Conservation (phyloP, 768 basidiomycete genomes). For the Suillus subalutaceus region DNA sequence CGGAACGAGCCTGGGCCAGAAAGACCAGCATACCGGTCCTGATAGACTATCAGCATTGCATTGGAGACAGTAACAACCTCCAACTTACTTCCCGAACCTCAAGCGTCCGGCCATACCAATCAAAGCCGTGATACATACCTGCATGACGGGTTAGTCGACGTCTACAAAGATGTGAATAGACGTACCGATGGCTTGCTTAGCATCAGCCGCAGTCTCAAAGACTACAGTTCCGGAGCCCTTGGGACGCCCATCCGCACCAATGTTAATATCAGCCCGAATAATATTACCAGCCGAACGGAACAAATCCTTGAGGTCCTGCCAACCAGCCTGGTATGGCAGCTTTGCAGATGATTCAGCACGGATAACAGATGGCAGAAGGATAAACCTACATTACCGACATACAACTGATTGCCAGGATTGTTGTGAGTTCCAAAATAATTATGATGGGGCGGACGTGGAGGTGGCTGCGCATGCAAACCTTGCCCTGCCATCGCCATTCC, state of each 20-base stretch:
- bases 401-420: constrained; percentile 87
- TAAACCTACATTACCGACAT: constrained; percentile 81
- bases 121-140: constrained; percentile 98
- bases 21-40: constrained; percentile 90
- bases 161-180: constrained; percentile 17
- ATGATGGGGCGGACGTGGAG: constrained; percentile 81
- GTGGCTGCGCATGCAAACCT: constrained; percentile 76
- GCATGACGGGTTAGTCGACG: background rate
- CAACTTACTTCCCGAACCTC: constrained; percentile 89
- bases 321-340: constrained; percentile 97
- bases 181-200: constrained; percentile 88
- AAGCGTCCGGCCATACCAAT: constrained; percentile 94
- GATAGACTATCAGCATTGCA: constrained; percentile 1
- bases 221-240: constrained; percentile 99
- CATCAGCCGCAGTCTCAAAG: constrained; percentile 89
- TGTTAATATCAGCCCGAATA: constrained; percentile 93
- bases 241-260: constrained; percentile 88
- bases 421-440: constrained; percentile 63
- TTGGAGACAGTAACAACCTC: background rate
- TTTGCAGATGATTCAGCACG: constrained; percentile 33
- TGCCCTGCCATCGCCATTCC: constrained; percentile 97
- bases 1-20: constrained; percentile 63
- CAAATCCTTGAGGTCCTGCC: constrained; percentile 98
- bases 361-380: background rate
- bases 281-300: constrained; percentile 96